phyloP scores from a whole-genome alignment of 1,139 yeast genomes.

The Saccharomyces hybrid region DNA sequence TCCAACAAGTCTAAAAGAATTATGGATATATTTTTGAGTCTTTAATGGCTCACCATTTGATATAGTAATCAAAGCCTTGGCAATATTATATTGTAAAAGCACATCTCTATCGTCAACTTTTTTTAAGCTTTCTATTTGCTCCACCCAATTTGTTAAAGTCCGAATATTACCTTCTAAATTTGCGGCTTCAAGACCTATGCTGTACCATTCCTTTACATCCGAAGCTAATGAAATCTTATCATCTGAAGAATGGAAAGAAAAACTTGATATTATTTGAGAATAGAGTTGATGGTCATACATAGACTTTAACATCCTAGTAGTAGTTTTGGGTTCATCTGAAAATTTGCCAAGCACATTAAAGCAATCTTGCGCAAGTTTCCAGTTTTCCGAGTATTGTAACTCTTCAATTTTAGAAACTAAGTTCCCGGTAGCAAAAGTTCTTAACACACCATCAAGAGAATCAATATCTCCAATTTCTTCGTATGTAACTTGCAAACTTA shows the following conservation, averaged over 20 bases:
- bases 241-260: constrained; percentile 20
- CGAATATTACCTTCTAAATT: constrained; percentile 53
- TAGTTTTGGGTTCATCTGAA: constrained; percentile 26
- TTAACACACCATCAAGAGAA: constrained; percentile 78
- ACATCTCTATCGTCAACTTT: constrained; percentile 45
- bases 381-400: constrained; percentile 76
- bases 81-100: constrained; percentile 57
- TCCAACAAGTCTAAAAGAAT: constrained; percentile 53
- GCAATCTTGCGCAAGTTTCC: constrained; percentile 85
- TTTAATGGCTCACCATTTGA: constrained; percentile 30
- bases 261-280: constrained; percentile 38
- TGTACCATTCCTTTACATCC: constrained; percentile 45
- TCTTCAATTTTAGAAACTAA: constrained; percentile 67
- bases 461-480: constrained; percentile 85
- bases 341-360: constrained; percentile 59
- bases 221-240: constrained; percentile 20
- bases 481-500: constrained; percentile 68
- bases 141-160: constrained; percentile 50
- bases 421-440: constrained; percentile 62
- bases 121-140: constrained; percentile 36
- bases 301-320: constrained; percentile 41
- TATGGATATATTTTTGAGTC: constrained; percentile 39
- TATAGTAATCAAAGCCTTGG: constrained; percentile 49
- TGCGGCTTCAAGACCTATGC: constrained; percentile 69
- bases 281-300: constrained; percentile 53